Evolutionary conservation across 768 basidiomycete species (phyloP).

Genomic region (Rhodocollybia butyracea): DNA sequence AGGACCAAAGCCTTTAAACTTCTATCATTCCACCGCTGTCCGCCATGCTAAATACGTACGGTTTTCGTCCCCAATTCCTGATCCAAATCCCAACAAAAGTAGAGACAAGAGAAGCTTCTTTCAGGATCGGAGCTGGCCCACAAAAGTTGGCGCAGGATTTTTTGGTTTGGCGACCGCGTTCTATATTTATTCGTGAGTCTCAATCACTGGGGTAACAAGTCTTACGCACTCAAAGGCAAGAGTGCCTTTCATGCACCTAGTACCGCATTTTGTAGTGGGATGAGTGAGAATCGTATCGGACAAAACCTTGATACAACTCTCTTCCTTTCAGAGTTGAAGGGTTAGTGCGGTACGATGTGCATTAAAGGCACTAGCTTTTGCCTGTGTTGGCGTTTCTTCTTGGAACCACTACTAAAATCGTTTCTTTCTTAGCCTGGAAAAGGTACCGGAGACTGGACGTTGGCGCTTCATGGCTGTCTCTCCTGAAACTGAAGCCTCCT

Average conservation of each 20-base stretch:
- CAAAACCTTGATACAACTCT: too few relatives aligned
- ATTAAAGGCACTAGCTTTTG: background rate
- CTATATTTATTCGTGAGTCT: background rate
- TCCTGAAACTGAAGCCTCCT: conserved; percentile 52
- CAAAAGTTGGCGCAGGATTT: conserved; percentile 4
- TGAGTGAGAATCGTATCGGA: too few relatives aligned
- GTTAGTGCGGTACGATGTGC: too few relatives aligned
- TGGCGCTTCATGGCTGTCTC: conserved; percentile 86
- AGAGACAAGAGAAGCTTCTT: background rate
- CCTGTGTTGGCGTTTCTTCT: too few relatives aligned
- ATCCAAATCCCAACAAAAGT: background rate
- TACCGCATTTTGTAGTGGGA: too few relatives aligned
- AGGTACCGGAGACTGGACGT: conserved; percentile 82
- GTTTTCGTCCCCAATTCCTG: background rate
- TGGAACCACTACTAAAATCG: too few relatives aligned
- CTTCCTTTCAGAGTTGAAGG: too few relatives aligned
- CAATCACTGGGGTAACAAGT: too few relatives aligned
- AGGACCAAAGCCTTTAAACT: background rate
- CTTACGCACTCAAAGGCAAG: too few relatives aligned
- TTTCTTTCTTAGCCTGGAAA: conserved; percentile 84
- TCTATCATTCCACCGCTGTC: background rate
- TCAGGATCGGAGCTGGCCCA: background rate
- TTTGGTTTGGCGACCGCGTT: background rate
- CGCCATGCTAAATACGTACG: conserved; percentile 2
- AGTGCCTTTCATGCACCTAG: too few relatives aligned